A percentile compares a stretch with the other conserved stretches of the same genome.
Conservation (phyloP, 352 stramenopile species). For the Phytophthora pinifolia region DNA sequence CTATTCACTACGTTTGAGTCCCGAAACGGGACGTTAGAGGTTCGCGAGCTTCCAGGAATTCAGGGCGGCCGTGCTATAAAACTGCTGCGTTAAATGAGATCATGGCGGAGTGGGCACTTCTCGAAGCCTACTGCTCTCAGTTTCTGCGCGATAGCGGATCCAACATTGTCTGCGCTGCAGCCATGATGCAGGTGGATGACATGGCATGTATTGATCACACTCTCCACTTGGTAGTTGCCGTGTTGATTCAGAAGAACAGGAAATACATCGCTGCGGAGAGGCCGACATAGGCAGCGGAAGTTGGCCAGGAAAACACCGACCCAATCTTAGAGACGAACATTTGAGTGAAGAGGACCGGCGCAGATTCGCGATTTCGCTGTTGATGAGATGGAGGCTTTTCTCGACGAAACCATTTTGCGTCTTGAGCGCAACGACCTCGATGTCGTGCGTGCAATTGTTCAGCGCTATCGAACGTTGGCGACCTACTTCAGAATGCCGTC, state of each 20-base stretch:
- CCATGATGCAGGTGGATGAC: conserved; percentile 1
- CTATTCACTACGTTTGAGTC: conserved; percentile 4
- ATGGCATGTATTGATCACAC: conserved; percentile 12
- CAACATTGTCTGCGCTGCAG: conserved; percentile 11
- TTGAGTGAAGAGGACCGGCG: conserved; percentile 2
- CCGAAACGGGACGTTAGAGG: neutral
- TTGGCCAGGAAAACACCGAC: neutral
- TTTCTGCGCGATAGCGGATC: conserved; percentile 10
- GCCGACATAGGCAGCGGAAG: neutral
- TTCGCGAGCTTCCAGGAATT: conserved; percentile 4
- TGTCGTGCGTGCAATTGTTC: conserved; percentile 11
- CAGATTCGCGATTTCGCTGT: neutral
- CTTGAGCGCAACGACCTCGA: conserved; percentile 5
- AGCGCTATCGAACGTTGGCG: conserved; percentile 10
- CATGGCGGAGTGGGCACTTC: conserved; percentile 4
- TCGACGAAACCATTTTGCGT: neutral
- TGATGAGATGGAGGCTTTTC: conserved; percentile 8
- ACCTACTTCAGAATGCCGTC: conserved; percentile 17
- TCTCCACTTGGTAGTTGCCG: conserved; percentile 9
- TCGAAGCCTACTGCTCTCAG: neutral
- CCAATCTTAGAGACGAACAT: neutral
- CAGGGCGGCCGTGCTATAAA: conserved; percentile 6
- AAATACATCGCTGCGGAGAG: neutral
- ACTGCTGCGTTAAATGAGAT: conserved; percentile 8
- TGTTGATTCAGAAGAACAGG: neutral